phyloP scores from a whole-genome alignment of 768 basidiomycete genomes.

The Termitomyces eurrhizus region DNA sequence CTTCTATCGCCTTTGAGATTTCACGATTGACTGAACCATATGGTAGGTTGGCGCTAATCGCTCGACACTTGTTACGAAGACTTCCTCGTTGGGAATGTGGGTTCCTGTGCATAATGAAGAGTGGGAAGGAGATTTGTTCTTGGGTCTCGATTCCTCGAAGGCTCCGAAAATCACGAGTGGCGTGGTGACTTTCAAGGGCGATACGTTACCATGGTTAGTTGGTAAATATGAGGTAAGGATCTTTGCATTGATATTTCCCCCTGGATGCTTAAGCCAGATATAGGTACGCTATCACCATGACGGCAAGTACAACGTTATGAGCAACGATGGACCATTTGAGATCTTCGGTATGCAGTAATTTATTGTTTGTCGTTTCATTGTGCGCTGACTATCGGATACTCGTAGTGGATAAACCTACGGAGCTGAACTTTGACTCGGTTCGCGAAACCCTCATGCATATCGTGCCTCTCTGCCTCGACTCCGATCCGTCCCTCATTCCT shows the following conservation, averaged over 20 bases:
- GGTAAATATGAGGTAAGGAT: slow-evolving; percentile 79
- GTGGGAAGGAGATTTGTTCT: slow-evolving; percentile 85
- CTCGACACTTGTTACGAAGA: slow-evolving; percentile 76
- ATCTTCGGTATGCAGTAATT: slow-evolving; percentile 65
- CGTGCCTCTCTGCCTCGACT: slow-evolving; percentile 84
- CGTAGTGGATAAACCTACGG: slow-evolving; percentile 65
- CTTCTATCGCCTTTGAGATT: slow-evolving; percentile 1
- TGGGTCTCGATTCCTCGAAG: slow-evolving; percentile 39
- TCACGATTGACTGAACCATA: slow-evolving; percentile 6
- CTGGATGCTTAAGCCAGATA: too few species aligned
- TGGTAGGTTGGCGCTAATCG: slow-evolving; percentile 82
- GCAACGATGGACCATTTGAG: slow-evolving; percentile 79
- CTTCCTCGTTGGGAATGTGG: slow-evolving; percentile 89
- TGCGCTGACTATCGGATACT: not conserved
- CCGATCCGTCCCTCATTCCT: slow-evolving; percentile 79
- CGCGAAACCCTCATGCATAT: slow-evolving; percentile 66
- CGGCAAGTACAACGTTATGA: slow-evolving; percentile 96
- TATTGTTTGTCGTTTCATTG: not conserved
- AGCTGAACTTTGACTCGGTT: slow-evolving; percentile 62
- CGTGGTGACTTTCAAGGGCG: slow-evolving; percentile 67
- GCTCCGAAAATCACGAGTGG: slow-evolving; percentile 51
- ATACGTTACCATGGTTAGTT: slow-evolving; percentile 80
- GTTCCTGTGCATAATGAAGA: slow-evolving; percentile 87
- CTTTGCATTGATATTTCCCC: not conserved
- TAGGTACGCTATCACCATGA: slow-evolving; percentile 93